Base-by-base conservation (phyloP, 768 basidiomycete species). In the Phylloporus arenicola region DNA sequence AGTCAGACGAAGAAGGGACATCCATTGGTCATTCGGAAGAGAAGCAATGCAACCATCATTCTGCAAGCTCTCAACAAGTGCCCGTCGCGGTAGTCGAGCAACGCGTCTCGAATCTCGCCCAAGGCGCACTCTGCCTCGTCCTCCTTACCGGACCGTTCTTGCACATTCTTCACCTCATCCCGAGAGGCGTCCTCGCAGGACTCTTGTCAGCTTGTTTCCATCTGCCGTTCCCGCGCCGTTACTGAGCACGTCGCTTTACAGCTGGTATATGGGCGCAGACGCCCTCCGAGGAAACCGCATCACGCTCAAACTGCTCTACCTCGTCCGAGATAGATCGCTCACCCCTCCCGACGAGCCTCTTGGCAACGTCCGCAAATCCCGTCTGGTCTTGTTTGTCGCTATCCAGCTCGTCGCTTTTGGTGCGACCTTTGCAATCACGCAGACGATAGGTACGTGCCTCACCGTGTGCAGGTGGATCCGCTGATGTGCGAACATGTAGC, bases 231-330 rank as follows among this genome's bases (percentile, higher is more conserved):
- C 3, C 39, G 24, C 25, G 53, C 16, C 37, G 7, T 38, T 13
- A 45, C 54, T 46, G 30, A 46, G 31, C 25, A 25, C 17, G 11
- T 8, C 0, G 22, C 11, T 29, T 48, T 5, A 16, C 48, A 87
- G 86, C 67, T 93, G 91, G 91, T 93, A 83, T 64, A 95, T 97
- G 89, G 93, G 93, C 13, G 78, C 78, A 30, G 87, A 88, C 50
- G 88, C 89, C 0, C 76, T 97, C 13, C 77, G 76, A 14, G 80
- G 77, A 9, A 94, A 91, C 51, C 90, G 90, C 3, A 89, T 97
- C 49, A 90, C 90, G 0, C 73, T 74, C 53, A 91, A 88, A 63
- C 71, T 94, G 4, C 73, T 90, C 14, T 94, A 83, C 65, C 81
- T 95, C 51, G 68, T 94, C 29, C 78, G 80, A 49, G 93, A 96